phyloP scores from a whole-genome alignment of 2,329 filamentous ascomycete genomes.

The Colletotrichum echinochloae region DNA sequence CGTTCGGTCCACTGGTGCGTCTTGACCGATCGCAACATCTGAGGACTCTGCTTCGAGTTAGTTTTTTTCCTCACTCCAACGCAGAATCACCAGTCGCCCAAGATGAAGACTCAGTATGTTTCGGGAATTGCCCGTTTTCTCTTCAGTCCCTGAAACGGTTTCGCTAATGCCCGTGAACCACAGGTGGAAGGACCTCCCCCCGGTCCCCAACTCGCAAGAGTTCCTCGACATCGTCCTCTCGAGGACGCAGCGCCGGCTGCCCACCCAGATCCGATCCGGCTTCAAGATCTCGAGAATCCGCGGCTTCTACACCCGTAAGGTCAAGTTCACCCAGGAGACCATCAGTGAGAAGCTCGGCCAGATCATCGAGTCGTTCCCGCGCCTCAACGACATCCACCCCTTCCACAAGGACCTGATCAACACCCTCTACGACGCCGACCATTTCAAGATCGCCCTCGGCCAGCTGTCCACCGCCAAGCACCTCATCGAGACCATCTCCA shows the following conservation, averaged over 20 bases:
- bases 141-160: neutral
- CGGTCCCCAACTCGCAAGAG: conserved; percentile 92
- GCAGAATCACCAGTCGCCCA: conserved; percentile 36
- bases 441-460: conserved; percentile 96
- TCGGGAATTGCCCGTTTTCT: no score
- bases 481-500: conserved; percentile 93
- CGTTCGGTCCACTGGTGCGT: conserved; percentile 25
- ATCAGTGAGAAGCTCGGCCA: conserved; percentile 92
- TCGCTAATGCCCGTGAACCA: conserved; percentile 20
- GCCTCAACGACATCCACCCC: conserved; percentile 93
- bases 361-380: conserved; percentile 93
- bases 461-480: conserved; percentile 97
- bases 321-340: conserved; percentile 98
- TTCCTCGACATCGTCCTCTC: conserved; percentile 98
- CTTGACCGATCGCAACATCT: conserved; percentile 38
- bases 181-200: conserved; percentile 80
- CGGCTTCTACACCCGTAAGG: conserved; percentile 71
- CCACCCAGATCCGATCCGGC: conserved; percentile 93
- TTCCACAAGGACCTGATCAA: conserved; percentile 91
- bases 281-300: conserved; percentile 90
- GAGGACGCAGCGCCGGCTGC: conserved; percentile 90
- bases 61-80: neutral
- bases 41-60: conserved; percentile 37
- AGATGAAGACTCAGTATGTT: conserved; percentile 42
- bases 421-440: conserved; percentile 98